Base-by-base conservation (phyloP, 2,329 filamentous ascomycete species). In the Xylariomycetidae sp. region DNA sequence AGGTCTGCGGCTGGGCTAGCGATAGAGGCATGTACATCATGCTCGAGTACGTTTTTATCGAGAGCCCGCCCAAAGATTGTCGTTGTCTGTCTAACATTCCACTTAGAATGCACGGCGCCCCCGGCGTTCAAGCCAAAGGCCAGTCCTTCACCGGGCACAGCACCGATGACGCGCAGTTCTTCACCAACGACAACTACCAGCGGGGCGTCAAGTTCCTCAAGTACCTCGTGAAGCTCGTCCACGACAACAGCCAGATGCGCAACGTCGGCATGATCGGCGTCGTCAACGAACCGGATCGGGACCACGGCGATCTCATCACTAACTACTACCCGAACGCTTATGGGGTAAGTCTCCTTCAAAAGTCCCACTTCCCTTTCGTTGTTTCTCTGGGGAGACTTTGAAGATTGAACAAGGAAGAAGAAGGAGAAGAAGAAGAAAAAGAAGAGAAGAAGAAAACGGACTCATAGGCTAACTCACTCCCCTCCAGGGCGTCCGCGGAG, bases 241-340 rank as follows among this genome's bases (percentile, higher is more conserved):
- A 73, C 45, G 49, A 42, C n/a, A 62, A 62, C 36, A 32, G 49
- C 25, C 54, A 50, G 19, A 72, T 69, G 50, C 54, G 62, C 36
- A 72, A 63, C 22, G 70, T 73, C 18, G 69, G 70, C 27, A 70
- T 68, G 58, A 42, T 74, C 11, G 61, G 68, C 35, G 55, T 74
- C 15, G 58, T 74, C 30, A 75, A 74, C 49, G 71, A 74, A 49
- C 71, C 71, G 3, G 45, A 63, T 5, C 43, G 45, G 26, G 8
- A 37, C 15, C 8, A 37, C 30, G 48, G 62, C 33, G 40, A 54
- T 27, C 34, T n/a, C n/a, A n/a, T n/a, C n/a, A n/a, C n/a, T n/a
- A n/a, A n/a, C n/a, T n/a, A n/a, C n/a, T n/a, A n/a, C n/a, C n/a
- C n/a, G n/a, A n/a, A n/a, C n/a, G n/a, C n/a, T n/a, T n/a, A n/a